Evolutionary conservation across 2,329 filamentous ascomycete species (phyloP), one percentile per base, ranked within the genome.

Genomic region (Dichotomopilus funicola): DNA sequence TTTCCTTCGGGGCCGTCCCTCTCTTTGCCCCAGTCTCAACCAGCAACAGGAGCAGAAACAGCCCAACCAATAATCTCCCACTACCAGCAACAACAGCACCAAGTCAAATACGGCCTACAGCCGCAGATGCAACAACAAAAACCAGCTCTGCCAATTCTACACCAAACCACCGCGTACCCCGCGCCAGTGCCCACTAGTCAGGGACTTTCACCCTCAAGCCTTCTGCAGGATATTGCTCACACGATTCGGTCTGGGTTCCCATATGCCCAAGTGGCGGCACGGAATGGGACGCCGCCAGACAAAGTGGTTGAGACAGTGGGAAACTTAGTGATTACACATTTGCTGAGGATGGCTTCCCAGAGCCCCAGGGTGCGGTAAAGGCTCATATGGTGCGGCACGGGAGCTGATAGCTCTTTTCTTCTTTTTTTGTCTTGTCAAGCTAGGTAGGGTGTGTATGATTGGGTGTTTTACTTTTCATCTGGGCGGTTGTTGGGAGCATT

Each of bases 231-330:
- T 62, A 72, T 79, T 27, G 75, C 75, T 4, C 73, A 78, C 62
- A 78, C 76, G 0, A 73, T 74, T 44, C 71, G 76, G 61, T 69
- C 71, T 49, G 65, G 65, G 3, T 77, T 78, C 50, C 76, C 76
- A 4, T 77, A 76, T 50, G 70, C 70, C 4, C 70, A 71, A 36
- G 69, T 79, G 4, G 76, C 76, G 1, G 68, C 70, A 51, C 70
- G 75, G 19, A 76, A 79, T 58, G 68, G 70, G 11, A 65, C 72
- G 10, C 60, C 73, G 0, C 67, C 74, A 7, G 69, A 72, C 40
- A 75, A 73, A 58, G 73, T 79, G 7, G 69, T 70, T 52, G 75
- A 78, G 35, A 70, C 75, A 12, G 55, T 70, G 71, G 41, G 66
- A 72, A 53, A 66, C 19, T 5, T 49, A 34, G 44, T 58, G 8